These are phyloP conservation scores for Phaffia tasmanica DNA, from an alignment of 768 basidiomycete species.

Conservation along the genomic window DNA sequence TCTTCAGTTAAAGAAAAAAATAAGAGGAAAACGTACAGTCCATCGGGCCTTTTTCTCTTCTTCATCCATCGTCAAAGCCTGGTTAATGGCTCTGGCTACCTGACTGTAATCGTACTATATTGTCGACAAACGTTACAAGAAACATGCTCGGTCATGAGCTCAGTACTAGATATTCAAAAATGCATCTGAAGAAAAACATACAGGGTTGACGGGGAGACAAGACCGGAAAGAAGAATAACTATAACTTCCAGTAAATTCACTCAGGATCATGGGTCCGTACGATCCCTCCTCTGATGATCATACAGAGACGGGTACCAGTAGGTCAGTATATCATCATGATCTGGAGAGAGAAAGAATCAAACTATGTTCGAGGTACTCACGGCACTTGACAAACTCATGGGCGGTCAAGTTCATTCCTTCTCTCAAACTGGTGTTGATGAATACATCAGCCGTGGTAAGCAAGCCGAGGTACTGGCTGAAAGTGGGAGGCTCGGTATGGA, in stretches of 20 bases:
- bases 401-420: conserved; percentile 62
- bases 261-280: conserved; percentile 23
- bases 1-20: neutral
- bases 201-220: conserved; percentile 71
- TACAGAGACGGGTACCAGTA: neutral
- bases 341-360: neutral
- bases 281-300: conserved; percentile 17
- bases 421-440: conserved; percentile 68
- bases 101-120: conserved; percentile 23
- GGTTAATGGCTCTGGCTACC: conserved; percentile 21
- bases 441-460: conserved; percentile 70
- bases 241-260: conserved; percentile 75
- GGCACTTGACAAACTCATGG: conserved; percentile 57
- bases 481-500: conserved; percentile 72
- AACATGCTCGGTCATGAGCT: neutral
- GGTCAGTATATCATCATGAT: neutral
- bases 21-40: conserved; percentile 41
- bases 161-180: neutral
- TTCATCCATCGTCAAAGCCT: conserved; percentile 64
- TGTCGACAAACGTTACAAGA: too few species aligned
- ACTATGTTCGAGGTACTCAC: conserved; percentile 38
- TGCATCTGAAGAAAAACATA: conserved; percentile 1
- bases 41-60: conserved; percentile 63
- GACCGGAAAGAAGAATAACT: conserved; percentile 76
- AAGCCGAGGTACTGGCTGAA: conserved; percentile 77